Base-by-base conservation (phyloP, 78 protist genomes). In the Dictyostelium purpureum region DNA sequence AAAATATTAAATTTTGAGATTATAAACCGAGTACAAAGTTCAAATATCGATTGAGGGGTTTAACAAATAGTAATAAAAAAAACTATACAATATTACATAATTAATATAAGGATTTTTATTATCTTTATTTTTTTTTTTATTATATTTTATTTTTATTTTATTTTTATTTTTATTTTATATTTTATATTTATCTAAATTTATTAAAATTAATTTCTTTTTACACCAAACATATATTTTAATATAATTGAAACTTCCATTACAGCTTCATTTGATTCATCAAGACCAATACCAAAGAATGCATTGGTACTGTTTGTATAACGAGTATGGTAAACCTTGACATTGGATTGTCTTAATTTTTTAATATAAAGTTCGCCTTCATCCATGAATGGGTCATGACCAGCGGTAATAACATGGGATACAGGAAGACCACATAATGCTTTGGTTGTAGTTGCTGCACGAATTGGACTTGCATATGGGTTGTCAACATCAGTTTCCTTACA, bases 241-340 rank as follows among this genome's bases (percentile, higher is more conserved):
- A 79, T 79, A 10, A 85, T 85, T 26, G 82, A 73, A 31, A 73
- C 92, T 47, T 85, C 92, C 92, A 85, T 85, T 4, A 85, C 74
- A 4, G 92, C 92, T 16, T 85, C 92, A 85, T 85, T 85, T 40
- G 92, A 85, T 73, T 85, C 92, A 59, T 85, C 92, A 4, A 85
- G 24, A 59, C 92, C 92, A 24, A 85, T 73, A 0, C 82, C 92
- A 85, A 85, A 85, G 82, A 85, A 85, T 10, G 82, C 92, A 70
- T 85, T 81, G 40, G 92, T 81, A 6, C 82, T 73, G 40, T 85
- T 85, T 12, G 92, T 85, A 45, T 85, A 85, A 73, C 92, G 92
- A 12, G 92, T 85, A 24, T 85, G 92, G 42, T 85, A 38, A 28
- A 59, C 75, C 12, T 37, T 77, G 0, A 85, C 92, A n/a, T 76